Base-by-base conservation (phyloP, 306 rosid species). In the Cucurbita argyrosperma region DNA sequence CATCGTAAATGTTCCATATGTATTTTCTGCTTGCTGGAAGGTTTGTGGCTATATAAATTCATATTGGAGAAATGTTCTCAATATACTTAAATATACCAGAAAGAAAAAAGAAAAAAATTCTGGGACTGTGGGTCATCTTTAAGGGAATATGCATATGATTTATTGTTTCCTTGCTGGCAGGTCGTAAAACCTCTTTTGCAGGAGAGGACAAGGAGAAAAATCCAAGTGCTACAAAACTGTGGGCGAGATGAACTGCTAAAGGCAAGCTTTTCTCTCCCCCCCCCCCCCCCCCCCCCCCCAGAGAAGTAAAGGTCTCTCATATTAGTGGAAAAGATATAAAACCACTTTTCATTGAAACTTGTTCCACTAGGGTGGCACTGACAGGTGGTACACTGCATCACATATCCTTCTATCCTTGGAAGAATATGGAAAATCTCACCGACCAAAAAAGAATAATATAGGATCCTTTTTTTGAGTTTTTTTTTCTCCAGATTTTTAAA, bases 11-110 rank as follows among this genome's bases (percentile, higher is more conserved):
- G 90, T 70, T 26, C 99, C 99, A 1, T 89, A 88, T 71, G 82
- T 95, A 77, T 95, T 95, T 90, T 88, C 97, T 0, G 97, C 99
- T 54, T 95, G 99, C 80, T 95, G 99, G 99, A 95, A 87, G 99
- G 99, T 95, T 83, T 77, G 90, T 82, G 72, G 50, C 16, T 43
- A 4, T 43, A 76, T 37, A 55, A 13, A 6, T 46, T 45, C 69
- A 68, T 45, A 7, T 38, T 55, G 74, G 60, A 45, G 38, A 69
- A 69, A 43, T 72, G 51, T 69, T 79, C 68, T 69, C 37, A 37
- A 9, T 37, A 69, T 78, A 63, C 72, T 58, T 57, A 2, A 3
- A 10, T 71, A 30, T 50, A 11, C 53, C 73, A 60, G 66, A 78
- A 43, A 30, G 51, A 6, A 6, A 59, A 35, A 57, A 38, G 10